Evolutionary conservation across 169 alveolate genomes (phyloP).

Genomic region (Toxoplasma gondii): DNA sequence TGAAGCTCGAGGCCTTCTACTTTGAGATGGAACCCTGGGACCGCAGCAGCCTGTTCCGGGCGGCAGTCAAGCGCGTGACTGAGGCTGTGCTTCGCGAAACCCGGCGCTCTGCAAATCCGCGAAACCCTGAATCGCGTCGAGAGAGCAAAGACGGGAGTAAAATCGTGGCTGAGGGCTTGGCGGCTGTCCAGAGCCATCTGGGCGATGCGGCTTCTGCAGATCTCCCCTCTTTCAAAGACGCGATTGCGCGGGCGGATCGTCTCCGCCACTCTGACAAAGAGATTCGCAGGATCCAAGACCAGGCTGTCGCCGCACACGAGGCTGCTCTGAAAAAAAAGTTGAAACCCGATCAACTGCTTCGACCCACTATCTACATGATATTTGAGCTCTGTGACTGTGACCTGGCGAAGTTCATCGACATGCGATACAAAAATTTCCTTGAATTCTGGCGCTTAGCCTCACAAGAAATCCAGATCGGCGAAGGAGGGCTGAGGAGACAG

Average conservation of each 20-base stretch:
- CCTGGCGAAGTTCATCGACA: constrained; percentile 25
- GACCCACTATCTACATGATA: constrained; percentile 39
- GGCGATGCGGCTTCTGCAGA: not conserved
- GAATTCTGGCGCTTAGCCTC: not conserved
- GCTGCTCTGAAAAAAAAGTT: not conserved
- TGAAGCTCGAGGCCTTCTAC: constrained; percentile 47
- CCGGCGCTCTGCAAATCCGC: not conserved
- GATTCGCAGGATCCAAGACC: not conserved
- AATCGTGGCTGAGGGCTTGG: not conserved
- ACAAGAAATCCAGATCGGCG: not conserved
- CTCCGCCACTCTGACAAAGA: not conserved
- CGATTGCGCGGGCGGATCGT: not conserved
- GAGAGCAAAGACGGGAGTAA: not conserved
- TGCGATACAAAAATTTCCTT: not conserved
- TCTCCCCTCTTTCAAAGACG: not conserved
- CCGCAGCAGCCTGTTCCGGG: not conserved
- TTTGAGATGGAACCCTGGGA: constrained; percentile 33
- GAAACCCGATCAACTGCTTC: not conserved
- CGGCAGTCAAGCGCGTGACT: not conserved
- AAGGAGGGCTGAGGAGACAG: not conserved
- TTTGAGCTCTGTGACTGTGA: constrained; percentile 50
- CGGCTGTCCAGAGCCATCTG: not conserved
- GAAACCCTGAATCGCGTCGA: not conserved
- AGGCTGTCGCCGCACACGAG: constrained; percentile 22
- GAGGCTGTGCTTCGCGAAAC: not conserved